These are phyloP conservation scores for Nitzschia sp. DNA, from an alignment of 108 stramenopile genomes.

Conservation along the genomic window DNA sequence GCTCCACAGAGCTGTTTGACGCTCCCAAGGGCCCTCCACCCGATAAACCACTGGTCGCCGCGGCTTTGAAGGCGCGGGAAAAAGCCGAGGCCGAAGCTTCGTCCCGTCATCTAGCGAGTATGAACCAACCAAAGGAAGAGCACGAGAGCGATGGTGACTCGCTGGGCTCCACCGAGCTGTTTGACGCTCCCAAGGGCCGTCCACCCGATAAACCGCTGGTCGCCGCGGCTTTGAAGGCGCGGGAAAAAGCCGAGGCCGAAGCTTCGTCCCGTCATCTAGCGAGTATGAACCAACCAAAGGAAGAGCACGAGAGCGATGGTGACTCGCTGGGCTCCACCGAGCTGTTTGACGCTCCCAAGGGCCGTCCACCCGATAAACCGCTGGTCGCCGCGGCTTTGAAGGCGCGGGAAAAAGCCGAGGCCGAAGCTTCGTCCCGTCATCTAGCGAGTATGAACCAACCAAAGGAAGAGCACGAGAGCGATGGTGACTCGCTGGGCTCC, in stretches of 20 bases:
- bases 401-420: neutral
- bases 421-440: neutral
- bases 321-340: neutral
- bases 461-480: neutral
- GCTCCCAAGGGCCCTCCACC: conserved; percentile 9
- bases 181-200: conserved; percentile 12
- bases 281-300: conserved; percentile 1
- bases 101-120: neutral
- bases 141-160: conserved; percentile 4
- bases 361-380: conserved; percentile 1
- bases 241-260: neutral
- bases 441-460: neutral
- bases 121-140: conserved; percentile 4
- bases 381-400: conserved; percentile 16
- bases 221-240: conserved; percentile 12
- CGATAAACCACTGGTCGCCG: conserved; percentile 5
- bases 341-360: conserved; percentile 12
- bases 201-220: conserved; percentile 1
- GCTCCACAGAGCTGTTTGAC: neutral
- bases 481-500: conserved; percentile 3
- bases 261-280: neutral
- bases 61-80: conserved; percentile 10
- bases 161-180: neutral
- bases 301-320: neutral
- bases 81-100: neutral